These are phyloP conservation scores for Theileria equi DNA, from an alignment of 169 alveolate genomes.

Conservation along the genomic window DNA sequence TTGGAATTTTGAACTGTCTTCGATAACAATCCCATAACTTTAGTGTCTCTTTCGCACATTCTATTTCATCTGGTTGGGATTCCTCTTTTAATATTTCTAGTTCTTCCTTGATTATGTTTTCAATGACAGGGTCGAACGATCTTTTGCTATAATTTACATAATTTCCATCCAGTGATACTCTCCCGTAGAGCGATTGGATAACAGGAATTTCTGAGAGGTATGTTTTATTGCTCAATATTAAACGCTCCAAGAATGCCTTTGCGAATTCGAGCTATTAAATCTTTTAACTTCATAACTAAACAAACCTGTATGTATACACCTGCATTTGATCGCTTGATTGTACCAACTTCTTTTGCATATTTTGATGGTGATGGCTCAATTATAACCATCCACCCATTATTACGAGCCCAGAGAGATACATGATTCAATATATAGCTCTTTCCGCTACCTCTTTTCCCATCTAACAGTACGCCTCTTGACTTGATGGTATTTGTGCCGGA, in stretches of 20 bases:
- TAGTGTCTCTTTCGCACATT: constrained; percentile 44
- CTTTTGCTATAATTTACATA: constrained; percentile 64
- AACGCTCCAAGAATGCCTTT: constrained; percentile 65
- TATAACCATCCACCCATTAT: constrained; percentile 74
- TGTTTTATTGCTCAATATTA: constrained; percentile 58
- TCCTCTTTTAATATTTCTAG: constrained; percentile 63
- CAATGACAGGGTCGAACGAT: constrained; percentile 68
- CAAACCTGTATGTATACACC: constrained; percentile 72
- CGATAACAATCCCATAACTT: constrained; percentile 61
- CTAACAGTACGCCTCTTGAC: constrained; percentile 63
- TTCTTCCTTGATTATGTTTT: constrained; percentile 66
- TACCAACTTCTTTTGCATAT: constrained; percentile 70
- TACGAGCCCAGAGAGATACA: constrained; percentile 73
- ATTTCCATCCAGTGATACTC: constrained; percentile 73
- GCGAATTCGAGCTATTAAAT: constrained; percentile 64
- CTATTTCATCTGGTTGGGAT: constrained; percentile 42
- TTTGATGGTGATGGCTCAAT: constrained; percentile 68
- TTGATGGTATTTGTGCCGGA: not conserved
- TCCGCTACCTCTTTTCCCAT: constrained; percentile 78
- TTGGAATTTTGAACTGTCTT: constrained; percentile 60
- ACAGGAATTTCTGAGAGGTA: constrained; percentile 51
- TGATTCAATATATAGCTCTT: constrained; percentile 73
- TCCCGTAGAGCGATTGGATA: constrained; percentile 35
- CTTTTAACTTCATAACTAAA: not conserved
- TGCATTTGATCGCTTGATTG: constrained; percentile 72